Percentiles rank a stretch among this genome's conserved stretches.
Evolutionary conservation across 2,329 filamentous ascomycete genomes (phyloP).

Genomic region (Pseudogymnoascus sp.): DNA sequence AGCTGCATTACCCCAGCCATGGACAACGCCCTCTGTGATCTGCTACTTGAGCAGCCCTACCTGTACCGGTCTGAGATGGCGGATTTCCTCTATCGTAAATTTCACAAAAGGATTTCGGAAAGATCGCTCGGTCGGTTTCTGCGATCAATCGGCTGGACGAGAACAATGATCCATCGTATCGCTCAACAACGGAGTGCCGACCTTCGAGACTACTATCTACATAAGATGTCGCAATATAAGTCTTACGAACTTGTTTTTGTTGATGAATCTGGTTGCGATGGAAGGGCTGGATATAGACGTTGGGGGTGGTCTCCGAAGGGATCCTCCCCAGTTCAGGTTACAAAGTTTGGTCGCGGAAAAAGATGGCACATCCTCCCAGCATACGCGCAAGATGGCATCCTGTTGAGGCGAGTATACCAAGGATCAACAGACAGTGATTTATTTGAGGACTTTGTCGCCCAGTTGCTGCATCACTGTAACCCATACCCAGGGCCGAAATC

Average conservation of each 20-base stretch:
- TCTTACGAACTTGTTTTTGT: slow-evolving; percentile 22
- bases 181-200: slow-evolving; percentile 31
- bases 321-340: too few species aligned
- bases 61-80: slow-evolving; percentile 22
- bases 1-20: background rate
- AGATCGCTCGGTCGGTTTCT: slow-evolving; percentile 3
- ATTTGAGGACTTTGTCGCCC: too few species aligned
- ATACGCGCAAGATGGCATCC: too few species aligned
- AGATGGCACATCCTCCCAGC: too few species aligned
- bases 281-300: slow-evolving; percentile 22
- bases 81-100: slow-evolving; percentile 22
- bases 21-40: background rate
- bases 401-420: too few species aligned
- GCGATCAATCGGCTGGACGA: slow-evolving; percentile 25
- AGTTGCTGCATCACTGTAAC: too few species aligned
- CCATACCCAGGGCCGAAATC: too few species aligned
- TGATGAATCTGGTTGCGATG: slow-evolving; percentile 13
- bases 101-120: background rate
- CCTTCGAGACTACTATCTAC: slow-evolving; percentile 32
- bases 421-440: too few species aligned
- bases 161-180: slow-evolving; percentile 29
- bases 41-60: too few species aligned
- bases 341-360: too few species aligned
- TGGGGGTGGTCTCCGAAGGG: slow-evolving; percentile 27
- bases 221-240: slow-evolving; percentile 30